Base-by-base conservation (phyloP, 495 filamentous ascomycete genomes). In the Elaphomyces granulatus region DNA sequence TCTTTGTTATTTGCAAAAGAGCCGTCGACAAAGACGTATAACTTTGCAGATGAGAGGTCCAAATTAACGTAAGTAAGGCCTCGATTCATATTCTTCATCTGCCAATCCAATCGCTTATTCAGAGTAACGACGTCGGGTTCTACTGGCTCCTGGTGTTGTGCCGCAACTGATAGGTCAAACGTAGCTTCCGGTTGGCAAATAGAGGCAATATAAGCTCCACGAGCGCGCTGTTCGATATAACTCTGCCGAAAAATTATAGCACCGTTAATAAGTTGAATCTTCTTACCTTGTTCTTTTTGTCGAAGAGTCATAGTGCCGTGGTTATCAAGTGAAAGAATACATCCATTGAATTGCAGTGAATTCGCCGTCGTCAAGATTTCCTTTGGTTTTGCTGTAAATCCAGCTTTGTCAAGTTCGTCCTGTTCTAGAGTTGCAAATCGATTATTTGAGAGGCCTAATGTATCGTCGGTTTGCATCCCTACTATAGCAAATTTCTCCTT, bases 1-100 rank as follows among this genome's bases (percentile, higher is more conserved):
- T 51, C 42, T 32, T 35, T 42, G 19, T 50, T 50, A 42, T 50
- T 50, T 10, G 35, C 31, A 36, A 50, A 50, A 12, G 28, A 44
- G 8, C 3, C 14, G 43, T 47, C 21, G 9, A 43, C 34, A 28
- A 48, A 45, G 12, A 47, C 18, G 20, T 31, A 32, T 1, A 48
- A 20, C 14, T 47, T 21, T 41, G n/a, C 4, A 8, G 23, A 30
- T 10, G 10, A 15, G 19, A 40, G 2, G 12, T 40, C 4, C 0
- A 40, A 2, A 4, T 40, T 26, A 15, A 32, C n/a, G 12, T 26
- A 40, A 0, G 23, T 10, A 18, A 40, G 12, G 14, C 23, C 15
- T 4, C n/a, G 2, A 1, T 16, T 12, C 7, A 1, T 10, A 12
- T 40, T 40, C 8, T 40, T 15, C 16, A 40, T 0, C 8, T 40